A percentile compares a stretch with the other conserved stretches of the same genome.
Evolutionary conservation across 2,329 filamentous ascomycete species (phyloP).

Genomic region (Aureobasidium sp.): DNA sequence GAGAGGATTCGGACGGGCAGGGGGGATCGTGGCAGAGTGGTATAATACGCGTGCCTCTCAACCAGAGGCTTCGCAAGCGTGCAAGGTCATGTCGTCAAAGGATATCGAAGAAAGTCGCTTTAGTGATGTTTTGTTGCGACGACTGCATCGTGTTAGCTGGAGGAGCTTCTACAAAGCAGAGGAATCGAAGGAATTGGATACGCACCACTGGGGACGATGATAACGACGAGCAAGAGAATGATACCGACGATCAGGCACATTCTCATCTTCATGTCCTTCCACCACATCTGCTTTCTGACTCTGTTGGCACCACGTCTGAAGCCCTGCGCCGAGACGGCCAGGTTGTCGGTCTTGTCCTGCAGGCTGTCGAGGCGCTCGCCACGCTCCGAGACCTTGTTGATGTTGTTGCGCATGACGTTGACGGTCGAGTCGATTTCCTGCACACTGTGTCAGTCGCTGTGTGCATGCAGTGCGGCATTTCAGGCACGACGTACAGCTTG

Average conservation of each 20-base stretch:
- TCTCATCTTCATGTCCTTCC: constrained; percentile 99
- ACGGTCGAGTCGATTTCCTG: constrained; percentile 98
- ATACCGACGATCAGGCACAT: constrained; percentile 90
- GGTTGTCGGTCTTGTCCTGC: constrained; percentile 88
- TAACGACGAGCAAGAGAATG: constrained; percentile 83
- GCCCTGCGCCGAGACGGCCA: constrained; percentile 84
- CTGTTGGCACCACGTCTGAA: constrained; percentile 95
- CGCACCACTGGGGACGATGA: constrained; percentile 87
- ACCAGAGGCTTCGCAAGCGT: constrained; percentile 3
- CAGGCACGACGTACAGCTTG: constrained; percentile 66
- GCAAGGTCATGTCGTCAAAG: background rate
- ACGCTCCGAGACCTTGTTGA: constrained; percentile 92
- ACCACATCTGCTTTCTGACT: constrained; percentile 95
- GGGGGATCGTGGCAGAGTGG: constrained; percentile 10
- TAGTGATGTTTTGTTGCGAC: constrained; percentile 14
- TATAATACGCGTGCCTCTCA: constrained; percentile 6
- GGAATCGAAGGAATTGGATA: constrained; percentile 14
- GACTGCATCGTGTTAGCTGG: constrained; percentile 3
- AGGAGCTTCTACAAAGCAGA: background rate
- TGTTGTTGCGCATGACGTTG: constrained; percentile 92
- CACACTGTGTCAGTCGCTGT: background rate
- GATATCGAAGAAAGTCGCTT: background rate
- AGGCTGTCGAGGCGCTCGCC: constrained; percentile 80
- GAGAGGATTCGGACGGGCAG: background rate
- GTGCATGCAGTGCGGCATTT: background rate